Evolutionary conservation across 345 rosid genomes (phyloP).

Genomic region (Theobroma cacao): DNA sequence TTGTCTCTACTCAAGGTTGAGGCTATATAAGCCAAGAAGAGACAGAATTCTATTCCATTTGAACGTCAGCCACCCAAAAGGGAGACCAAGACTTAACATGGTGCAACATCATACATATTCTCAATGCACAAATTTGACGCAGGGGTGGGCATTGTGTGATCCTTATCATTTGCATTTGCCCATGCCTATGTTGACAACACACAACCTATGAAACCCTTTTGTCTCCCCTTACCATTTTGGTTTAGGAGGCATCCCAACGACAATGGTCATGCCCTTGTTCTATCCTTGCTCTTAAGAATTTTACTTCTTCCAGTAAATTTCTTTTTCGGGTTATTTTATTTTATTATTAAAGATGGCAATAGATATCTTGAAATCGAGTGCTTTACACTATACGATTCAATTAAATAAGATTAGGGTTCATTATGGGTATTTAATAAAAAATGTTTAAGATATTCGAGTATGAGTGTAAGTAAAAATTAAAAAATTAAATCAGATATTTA

Average conservation of each 20-base stretch:
- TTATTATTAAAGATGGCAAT: too few species aligned
- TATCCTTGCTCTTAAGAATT: neutral
- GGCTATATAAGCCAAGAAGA: neutral
- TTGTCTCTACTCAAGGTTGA: neutral
- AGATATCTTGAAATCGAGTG: too few species aligned
- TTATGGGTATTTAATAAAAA: too few species aligned
- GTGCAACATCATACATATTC: neutral
- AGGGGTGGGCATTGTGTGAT: neutral
- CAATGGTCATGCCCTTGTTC: neutral
- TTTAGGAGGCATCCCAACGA: neutral
- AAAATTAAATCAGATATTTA: too few species aligned
- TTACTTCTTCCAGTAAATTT: too few species aligned
- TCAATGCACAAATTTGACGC: neutral
- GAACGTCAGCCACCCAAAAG: neutral
- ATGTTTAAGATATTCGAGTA: too few species aligned
- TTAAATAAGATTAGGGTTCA: too few species aligned
- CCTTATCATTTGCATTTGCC: neutral
- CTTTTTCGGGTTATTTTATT: too few species aligned
- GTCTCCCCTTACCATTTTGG: neutral
- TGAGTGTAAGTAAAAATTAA: too few species aligned
- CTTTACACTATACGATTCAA: too few species aligned
- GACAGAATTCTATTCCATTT: neutral
- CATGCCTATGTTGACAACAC: neutral
- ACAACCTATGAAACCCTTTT: neutral
- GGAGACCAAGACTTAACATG: neutral